Evolutionary conservation across 371 early-diverging fungal species (phyloP), one percentile per base, ranked within the genome.

Genomic region (Lichtheimia hyalospora): DNA sequence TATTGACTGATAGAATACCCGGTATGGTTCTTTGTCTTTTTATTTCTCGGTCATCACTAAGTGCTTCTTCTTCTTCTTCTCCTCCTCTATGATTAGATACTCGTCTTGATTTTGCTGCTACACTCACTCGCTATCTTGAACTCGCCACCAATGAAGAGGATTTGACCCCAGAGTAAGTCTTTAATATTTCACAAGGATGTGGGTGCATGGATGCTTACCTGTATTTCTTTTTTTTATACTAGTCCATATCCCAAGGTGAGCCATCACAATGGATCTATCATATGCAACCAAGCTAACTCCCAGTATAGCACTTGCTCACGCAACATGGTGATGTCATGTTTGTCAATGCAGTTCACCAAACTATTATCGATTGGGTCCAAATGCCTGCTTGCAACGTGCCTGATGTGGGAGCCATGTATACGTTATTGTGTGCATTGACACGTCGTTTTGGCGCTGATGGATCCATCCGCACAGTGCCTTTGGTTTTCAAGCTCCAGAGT

Each of bases 401-500:
- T 1, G 93, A 92, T 60, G 79, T 83, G 59, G 62, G 81, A 0
- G 75, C 84, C 3, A 60, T 91, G 24, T 77, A 75, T 21, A 77
- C 80, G 2, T 66, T 83, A 8, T 58, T 90, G 10, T 62, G 79
- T n/a, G 74, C 82, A 1, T 44, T 85, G 53, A 80, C 85, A 16
- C 68, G 72, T 43, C 71, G 74, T 5, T 87, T 87, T 59, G 79
- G 81, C 23, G 74, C 74, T 10, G 88, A 86, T 52, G 89, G 83
- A 23, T 74, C 89, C 14, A 81, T 85, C 64, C 72, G 81, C 10
- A 81, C 82, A 0, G 66, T 88, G 0, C 89, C 90, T 2, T 66
- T 92, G 5, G 55, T 90, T 0, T 89, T 90, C 66, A 77, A 83
- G 40, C 60, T 88, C 21, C 87, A 87, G 48, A 57, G 55, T 10